Conservation (phyloP, 78 protist species). For the Dictyostelium citrinum region DNA sequence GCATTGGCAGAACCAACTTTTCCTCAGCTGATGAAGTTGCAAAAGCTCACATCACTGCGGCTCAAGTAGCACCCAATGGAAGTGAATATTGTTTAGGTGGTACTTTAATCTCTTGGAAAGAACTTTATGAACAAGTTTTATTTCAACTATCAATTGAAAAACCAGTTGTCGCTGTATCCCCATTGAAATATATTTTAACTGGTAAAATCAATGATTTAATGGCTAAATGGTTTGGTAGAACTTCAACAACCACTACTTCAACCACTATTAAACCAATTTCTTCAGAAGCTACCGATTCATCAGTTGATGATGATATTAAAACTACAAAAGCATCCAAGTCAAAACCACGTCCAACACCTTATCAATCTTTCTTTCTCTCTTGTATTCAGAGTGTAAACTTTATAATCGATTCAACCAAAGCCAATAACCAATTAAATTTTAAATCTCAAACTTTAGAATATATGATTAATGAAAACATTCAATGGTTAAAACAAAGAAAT, state of each 20-base stretch:
- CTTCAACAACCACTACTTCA: neutral
- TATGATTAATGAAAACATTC: neutral
- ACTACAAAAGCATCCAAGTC: neutral
- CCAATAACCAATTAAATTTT: neutral
- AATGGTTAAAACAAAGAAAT: conserved; percentile 6
- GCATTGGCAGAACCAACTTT: neutral
- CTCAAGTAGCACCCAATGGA: neutral
- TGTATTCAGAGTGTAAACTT: neutral
- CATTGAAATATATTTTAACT: neutral
- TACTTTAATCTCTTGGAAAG: neutral
- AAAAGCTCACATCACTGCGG: neutral
- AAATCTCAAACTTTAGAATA: neutral
- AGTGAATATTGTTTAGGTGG: neutral
- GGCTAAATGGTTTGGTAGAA: neutral
- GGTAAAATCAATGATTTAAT: neutral
- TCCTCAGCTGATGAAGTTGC: neutral
- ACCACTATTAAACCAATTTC: neutral
- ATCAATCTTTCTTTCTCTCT: neutral
- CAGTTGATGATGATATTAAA: neutral
- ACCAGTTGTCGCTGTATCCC: neutral
- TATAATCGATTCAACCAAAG: neutral
- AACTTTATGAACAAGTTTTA: neutral
- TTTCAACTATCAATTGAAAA: neutral
- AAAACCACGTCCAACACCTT: neutral
- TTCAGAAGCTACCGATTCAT: neutral